Base-by-base conservation (phyloP, 495 filamentous ascomycete genomes). In the Zalerion maritima region DNA sequence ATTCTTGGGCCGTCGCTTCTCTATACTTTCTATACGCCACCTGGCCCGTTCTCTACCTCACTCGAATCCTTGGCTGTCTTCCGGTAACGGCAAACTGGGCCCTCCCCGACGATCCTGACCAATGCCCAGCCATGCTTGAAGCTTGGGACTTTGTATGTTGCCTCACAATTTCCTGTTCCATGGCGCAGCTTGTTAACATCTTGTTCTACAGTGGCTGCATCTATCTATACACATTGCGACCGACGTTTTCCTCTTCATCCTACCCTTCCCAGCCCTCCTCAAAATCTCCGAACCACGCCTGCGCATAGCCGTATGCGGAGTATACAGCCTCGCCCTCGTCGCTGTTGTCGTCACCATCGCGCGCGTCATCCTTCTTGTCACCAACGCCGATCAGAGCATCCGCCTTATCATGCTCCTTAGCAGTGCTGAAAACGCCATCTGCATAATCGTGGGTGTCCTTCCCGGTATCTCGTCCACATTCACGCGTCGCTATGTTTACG, bases 391-490 rank as follows among this genome's bases (percentile, higher is more conserved):
- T 17, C 23, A 32, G 11, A 32, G 29, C 6, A 24, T 32, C 1
- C 23, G 20, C 21, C 23, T 20, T 13, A 32, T 32, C 5, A 24
- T 32, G 29, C 14, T 32, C 8, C 29, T 32, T 16, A 32, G 12
- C 3, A 15, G 21, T n/a, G 8, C 26, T 7, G 20, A 32, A 23
- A 6, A 24, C n/a, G 18, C 29, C 14, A 23, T 32, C 20, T 32
- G 29, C 14, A 24, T 32, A 11, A 14, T 32, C 29, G 17, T 32
- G 21, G 29, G 29, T n/a, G 18, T 32, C 23, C 20, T 32, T 20
- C 29, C 29, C 12, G 29, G 29, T 8, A 24, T 32, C 17, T 32
- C 29, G 12, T 32, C 29, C 14, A 24, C 14, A 8, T 32, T 32
- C 18, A 32, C 20, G n/a, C 23, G 14, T 20, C 23, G 29, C 14